Percentiles rank a stretch among this genome's conserved stretches.
These are phyloP conservation scores for Paratinospora sagittata DNA, from an alignment of 164 flowering plant genomes.

Conservation along the genomic window DNA sequence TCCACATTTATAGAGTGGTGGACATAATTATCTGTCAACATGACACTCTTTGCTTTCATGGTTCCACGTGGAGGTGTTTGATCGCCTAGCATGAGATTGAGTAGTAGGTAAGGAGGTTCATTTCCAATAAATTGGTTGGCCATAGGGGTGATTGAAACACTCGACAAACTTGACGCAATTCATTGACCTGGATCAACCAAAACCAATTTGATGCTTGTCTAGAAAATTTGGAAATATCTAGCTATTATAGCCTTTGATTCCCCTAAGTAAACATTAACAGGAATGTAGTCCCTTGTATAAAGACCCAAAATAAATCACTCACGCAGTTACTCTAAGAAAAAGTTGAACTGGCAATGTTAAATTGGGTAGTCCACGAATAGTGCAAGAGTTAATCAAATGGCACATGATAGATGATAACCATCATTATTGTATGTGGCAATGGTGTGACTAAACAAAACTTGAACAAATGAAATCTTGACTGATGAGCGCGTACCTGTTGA, in stretches of 20 bases:
- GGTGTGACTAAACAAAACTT: not conserved
- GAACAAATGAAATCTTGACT: not conserved
- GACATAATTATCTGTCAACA: too few species aligned
- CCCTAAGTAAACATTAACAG: not conserved
- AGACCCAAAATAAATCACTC: not conserved
- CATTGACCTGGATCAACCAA: too few species aligned
- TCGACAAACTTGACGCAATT: too few species aligned
- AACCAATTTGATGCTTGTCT: too few species aligned
- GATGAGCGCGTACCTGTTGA: conserved; percentile 32
- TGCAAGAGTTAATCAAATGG: not conserved
- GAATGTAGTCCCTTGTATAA: not conserved
- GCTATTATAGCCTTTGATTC: not conserved
- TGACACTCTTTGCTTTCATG: too few species aligned
- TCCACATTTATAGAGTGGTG: too few species aligned
- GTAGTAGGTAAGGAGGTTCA: too few species aligned
- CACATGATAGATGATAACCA: not conserved
- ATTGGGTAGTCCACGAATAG: conserved; percentile 3
- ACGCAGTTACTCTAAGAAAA: not conserved
- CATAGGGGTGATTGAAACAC: too few species aligned
- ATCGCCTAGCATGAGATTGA: too few species aligned
- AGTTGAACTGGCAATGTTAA: too few species aligned
- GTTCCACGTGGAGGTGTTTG: too few species aligned
- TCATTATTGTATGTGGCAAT: not conserved
- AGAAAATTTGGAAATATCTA: not conserved
- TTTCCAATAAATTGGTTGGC: too few species aligned